A percentile compares a stretch with the other conserved stretches of the same genome.
Conservation (phyloP, 768 basidiomycete species). For the Dentipellis sp. region DNA sequence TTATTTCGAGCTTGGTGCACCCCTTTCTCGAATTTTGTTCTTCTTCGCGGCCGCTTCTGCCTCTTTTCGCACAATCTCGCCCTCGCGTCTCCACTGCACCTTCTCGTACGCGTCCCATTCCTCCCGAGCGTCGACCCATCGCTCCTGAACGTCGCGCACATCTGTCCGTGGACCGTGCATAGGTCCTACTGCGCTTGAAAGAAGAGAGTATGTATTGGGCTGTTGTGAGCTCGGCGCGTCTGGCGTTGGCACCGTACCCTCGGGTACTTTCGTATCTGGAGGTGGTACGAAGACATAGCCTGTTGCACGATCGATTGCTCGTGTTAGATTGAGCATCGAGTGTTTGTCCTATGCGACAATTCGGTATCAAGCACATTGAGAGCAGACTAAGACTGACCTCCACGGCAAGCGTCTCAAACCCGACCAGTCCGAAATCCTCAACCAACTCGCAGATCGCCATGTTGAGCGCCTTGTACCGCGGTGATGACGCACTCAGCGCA, state of each 20-base stretch:
- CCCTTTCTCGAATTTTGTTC: conserved; percentile 14
- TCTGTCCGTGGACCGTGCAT: conserved; percentile 40
- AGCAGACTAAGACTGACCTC: conserved; percentile 49
- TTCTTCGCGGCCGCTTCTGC: conserved; percentile 28
- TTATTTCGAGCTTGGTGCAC: neutral
- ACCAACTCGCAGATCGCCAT: conserved; percentile 87
- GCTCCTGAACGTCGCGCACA: conserved; percentile 78
- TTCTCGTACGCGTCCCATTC: conserved; percentile 78
- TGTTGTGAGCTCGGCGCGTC: conserved; percentile 31
- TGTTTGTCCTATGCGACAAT: conserved; percentile 65
- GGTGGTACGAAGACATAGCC: conserved; percentile 85
- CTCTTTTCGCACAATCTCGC: conserved; percentile 36
- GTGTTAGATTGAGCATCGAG: conserved; percentile 86
- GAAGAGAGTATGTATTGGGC: conserved; percentile 60
- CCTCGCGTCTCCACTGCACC: conserved; percentile 69
- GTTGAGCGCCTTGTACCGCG: conserved; percentile 72
- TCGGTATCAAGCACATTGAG: neutral
- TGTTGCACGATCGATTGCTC: conserved; percentile 80
- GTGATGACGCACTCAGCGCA: conserved; percentile 52
- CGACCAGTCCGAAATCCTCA: conserved; percentile 87
- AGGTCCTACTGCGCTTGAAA: conserved; percentile 54
- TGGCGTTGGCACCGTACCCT: conserved; percentile 23
- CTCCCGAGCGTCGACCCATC: conserved; percentile 85
- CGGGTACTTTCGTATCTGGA: conserved; percentile 20
- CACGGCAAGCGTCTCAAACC: conserved; percentile 94